Percentiles rank a stretch among this genome's conserved stretches.
These are phyloP conservation scores for Penicillium sp. DNA, from an alignment of 2,329 filamentous ascomycete genomes.

Conservation along the genomic window DNA sequence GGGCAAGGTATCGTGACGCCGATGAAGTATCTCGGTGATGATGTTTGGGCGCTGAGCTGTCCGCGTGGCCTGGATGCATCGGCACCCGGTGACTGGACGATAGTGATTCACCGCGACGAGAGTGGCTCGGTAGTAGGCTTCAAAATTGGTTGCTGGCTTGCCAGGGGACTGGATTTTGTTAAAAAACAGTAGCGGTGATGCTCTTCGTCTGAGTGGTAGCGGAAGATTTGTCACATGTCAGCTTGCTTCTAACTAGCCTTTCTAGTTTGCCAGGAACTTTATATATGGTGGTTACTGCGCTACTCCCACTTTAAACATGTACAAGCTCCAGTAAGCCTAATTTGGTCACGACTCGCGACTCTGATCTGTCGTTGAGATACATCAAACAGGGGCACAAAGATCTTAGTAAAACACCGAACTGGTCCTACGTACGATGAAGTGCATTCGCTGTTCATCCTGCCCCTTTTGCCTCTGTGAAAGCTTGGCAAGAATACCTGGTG, in stretches of 20 bases:
- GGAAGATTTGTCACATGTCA: background rate
- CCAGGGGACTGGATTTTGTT: conserved; percentile 29
- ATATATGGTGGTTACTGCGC: background rate
- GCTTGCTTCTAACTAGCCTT: too few species aligned
- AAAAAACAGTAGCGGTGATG: background rate
- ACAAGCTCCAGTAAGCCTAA: too few species aligned
- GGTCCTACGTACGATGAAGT: too few species aligned
- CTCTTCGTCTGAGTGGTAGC: background rate
- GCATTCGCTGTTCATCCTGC: too few species aligned
- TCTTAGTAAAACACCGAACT: too few species aligned
- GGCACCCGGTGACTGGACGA: conserved; percentile 49
- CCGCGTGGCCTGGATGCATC: conserved; percentile 46
- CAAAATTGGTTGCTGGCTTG: conserved; percentile 47
- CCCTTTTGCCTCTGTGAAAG: too few species aligned
- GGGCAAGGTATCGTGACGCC: conserved; percentile 42
- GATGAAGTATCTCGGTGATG: conserved; percentile 43
- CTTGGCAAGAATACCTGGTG: background rate
- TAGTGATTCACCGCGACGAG: conserved; percentile 37
- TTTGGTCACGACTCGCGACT: too few species aligned
- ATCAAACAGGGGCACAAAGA: too few species aligned
- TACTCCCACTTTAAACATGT: background rate
- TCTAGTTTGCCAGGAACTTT: too few species aligned
- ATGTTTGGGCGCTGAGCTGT: conserved; percentile 44
- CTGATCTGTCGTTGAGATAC: too few species aligned
- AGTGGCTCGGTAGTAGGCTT: conserved; percentile 27